Conservation (phyloP, 2,329 filamentous ascomycete species). For the Alternaria ethzedia region DNA sequence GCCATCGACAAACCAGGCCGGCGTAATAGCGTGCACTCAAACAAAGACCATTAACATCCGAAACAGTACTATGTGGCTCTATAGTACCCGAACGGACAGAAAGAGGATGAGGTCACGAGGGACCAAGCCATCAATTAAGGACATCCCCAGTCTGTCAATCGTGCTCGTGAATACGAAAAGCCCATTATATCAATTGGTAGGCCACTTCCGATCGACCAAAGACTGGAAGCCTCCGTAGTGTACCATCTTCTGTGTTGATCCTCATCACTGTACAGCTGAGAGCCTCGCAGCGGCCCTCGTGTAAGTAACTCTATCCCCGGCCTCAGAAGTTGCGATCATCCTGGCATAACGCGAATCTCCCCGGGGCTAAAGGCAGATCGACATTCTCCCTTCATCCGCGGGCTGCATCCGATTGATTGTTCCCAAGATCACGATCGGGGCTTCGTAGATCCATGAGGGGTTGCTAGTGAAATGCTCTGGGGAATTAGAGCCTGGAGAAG, state of each 20-base stretch:
- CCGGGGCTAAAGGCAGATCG: slow-evolving; percentile 9
- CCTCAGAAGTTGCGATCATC: slow-evolving; percentile 4
- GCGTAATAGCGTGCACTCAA: background rate
- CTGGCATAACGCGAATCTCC: background rate
- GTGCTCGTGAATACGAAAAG: background rate
- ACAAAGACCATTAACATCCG: background rate
- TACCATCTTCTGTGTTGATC: background rate
- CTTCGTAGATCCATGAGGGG: slow-evolving; percentile 1
- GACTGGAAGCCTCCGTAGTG: background rate
- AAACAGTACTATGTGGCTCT: background rate
- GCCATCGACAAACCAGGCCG: background rate
- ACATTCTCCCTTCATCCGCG: slow-evolving; percentile 5
- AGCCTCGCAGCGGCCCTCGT: background rate
- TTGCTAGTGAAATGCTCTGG: background rate
- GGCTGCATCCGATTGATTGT: background rate
- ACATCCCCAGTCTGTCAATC: background rate
- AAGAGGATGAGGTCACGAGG: background rate
- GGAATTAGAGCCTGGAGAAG: background rate
- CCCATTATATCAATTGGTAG: background rate
- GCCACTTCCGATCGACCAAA: background rate
- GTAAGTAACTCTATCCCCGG: background rate
- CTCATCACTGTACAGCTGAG: background rate
- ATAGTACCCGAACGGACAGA: background rate
- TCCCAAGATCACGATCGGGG: background rate
- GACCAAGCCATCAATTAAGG: background rate